phyloP scores from a whole-genome alignment of 2,329 filamentous ascomycete genomes.

The Westerdykella sp. region DNA sequence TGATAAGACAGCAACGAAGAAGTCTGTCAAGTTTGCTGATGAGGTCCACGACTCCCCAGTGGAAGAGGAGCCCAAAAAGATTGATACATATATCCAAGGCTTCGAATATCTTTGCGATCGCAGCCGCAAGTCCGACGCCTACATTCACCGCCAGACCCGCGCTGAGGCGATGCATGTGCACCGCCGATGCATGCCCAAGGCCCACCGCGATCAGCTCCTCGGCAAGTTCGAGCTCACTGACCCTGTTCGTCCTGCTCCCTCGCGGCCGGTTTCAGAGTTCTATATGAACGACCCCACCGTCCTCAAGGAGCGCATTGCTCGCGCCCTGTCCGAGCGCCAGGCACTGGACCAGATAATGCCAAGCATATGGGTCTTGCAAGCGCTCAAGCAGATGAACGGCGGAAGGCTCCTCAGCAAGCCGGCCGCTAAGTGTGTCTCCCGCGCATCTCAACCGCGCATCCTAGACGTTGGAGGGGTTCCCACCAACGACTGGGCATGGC shows the following conservation, averaged over 20 bases:
- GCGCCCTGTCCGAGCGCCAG: constrained; percentile 69
- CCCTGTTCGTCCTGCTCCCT: constrained; percentile 38
- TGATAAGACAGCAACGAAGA: constrained; percentile 50
- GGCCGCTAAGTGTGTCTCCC: constrained; percentile 36
- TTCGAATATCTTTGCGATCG: constrained; percentile 70
- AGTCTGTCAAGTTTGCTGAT: constrained; percentile 67
- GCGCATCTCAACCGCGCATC: constrained; percentile 62
- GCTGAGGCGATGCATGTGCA: constrained; percentile 84
- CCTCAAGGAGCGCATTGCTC: constrained; percentile 51
- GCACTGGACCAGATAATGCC: constrained; percentile 64
- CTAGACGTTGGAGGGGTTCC: constrained; percentile 82
- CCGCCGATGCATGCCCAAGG: constrained; percentile 64
- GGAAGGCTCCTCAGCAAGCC: constrained; percentile 53
- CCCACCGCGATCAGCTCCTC: constrained; percentile 73
- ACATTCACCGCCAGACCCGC: constrained; percentile 75
- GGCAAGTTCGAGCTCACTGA: constrained; percentile 74
- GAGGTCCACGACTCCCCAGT: constrained; percentile 19
- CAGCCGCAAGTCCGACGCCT: constrained; percentile 64
- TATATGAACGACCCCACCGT: constrained; percentile 51
- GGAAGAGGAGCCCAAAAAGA: constrained; percentile 37
- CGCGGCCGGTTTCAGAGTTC: constrained; percentile 43
- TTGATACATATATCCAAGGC: constrained; percentile 81
- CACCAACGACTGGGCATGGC: constrained; percentile 93
- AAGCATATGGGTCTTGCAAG: constrained; percentile 57
- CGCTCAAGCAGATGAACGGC: constrained; percentile 54